Evolutionary conservation across 169 alveolate genomes (phyloP).

Genomic region (Cryptosporidium sp.): DNA sequence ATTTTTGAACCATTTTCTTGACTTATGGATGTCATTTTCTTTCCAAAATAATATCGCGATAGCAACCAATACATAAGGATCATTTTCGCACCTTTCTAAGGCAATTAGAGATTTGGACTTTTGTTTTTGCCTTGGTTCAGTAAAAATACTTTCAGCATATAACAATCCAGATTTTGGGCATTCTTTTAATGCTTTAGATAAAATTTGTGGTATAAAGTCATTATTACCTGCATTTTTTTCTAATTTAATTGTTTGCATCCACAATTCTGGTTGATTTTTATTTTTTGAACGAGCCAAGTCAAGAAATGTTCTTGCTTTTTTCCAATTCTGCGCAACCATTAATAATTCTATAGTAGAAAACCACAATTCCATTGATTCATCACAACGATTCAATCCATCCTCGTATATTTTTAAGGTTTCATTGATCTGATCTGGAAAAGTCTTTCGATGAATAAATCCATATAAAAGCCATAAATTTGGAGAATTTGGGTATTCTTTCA

Average conservation of each 20-base stretch:
- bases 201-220: constrained; percentile 89
- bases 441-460: constrained; percentile 13
- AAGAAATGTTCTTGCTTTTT: constrained; percentile 90
- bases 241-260: constrained; percentile 92
- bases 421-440: background rate
- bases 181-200: constrained; percentile 93
- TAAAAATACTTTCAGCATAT: constrained; percentile 93
- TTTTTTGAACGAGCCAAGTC: constrained; percentile 92
- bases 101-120: constrained; percentile 92
- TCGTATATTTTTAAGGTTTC: constrained; percentile 78
- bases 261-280: constrained; percentile 89
- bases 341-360: constrained; percentile 89
- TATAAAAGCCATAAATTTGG: constrained; percentile 53
- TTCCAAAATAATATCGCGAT: constrained; percentile 93
- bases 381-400: constrained; percentile 81
- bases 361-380: constrained; percentile 88
- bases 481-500: constrained; percentile 7
- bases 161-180: constrained; percentile 95
- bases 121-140: constrained; percentile 88
- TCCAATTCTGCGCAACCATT: constrained; percentile 81
- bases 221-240: constrained; percentile 93
- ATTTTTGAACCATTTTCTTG: constrained; percentile 95
- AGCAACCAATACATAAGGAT: constrained; percentile 91
- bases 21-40: constrained; percentile 91
- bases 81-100: constrained; percentile 92